Conservation (phyloP, 2,329 filamentous ascomycete species). For the Ophiostoma fasciatum region DNA sequence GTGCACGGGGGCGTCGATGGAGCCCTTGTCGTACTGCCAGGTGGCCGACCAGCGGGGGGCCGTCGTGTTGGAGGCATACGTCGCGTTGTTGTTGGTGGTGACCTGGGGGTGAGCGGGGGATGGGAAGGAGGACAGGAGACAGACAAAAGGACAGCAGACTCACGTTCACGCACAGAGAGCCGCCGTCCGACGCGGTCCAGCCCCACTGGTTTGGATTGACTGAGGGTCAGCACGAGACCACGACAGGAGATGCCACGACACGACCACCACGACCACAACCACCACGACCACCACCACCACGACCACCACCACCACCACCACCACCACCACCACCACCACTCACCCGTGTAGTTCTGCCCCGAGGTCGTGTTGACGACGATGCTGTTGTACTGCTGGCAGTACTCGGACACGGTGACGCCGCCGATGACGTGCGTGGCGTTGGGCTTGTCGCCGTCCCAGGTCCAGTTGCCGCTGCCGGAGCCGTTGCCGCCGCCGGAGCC, state of each 20-base stretch:
- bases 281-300: too few species aligned
- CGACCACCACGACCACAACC: neutral
- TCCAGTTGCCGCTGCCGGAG: slow-evolving; percentile 14
- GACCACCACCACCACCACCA: too few species aligned
- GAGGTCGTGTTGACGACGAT: slow-evolving; percentile 14
- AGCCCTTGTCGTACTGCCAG: slow-evolving; percentile 31
- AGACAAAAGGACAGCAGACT: neutral
- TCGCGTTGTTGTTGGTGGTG: slow-evolving; percentile 32
- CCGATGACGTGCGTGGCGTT: slow-evolving; percentile 6
- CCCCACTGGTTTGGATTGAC: slow-evolving; percentile 44
- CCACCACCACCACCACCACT: slow-evolving; percentile 14
- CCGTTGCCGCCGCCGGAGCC: slow-evolving; percentile 13
- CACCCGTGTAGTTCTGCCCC: slow-evolving; percentile 32
- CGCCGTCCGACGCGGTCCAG: slow-evolving; percentile 21
- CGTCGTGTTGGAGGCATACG: slow-evolving; percentile 29
- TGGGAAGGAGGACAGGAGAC: too few species aligned
- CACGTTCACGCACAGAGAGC: slow-evolving; percentile 37
- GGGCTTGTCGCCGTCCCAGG: slow-evolving; percentile 11
- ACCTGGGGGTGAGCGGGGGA: too few species aligned
- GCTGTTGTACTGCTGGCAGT: slow-evolving; percentile 11
- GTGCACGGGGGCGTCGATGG: slow-evolving; percentile 30
- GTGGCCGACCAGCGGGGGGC: slow-evolving; percentile 36
- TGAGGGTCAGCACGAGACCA: slow-evolving; percentile 13
- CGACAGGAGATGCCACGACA: neutral
- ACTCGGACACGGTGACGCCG: slow-evolving; percentile 6